Percentiles rank a stretch among this genome's conserved stretches.
Conservation (phyloP, 169 alveolate species). For the Miamiensis avidus region DNA sequence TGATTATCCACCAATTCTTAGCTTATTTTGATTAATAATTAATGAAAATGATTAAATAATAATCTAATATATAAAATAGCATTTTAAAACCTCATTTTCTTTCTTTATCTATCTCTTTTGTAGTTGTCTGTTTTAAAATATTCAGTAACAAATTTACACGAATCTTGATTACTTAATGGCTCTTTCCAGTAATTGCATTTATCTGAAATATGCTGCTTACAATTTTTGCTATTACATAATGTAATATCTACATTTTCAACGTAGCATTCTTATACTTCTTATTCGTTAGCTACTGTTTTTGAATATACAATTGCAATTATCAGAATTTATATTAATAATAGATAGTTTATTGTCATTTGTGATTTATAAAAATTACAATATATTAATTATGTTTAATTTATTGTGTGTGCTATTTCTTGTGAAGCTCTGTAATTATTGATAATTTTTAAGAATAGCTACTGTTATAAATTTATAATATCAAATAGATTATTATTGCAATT, state of each 20-base stretch:
- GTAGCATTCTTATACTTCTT: background rate
- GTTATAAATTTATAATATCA: too few relatives aligned
- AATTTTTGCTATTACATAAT: background rate
- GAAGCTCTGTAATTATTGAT: too few relatives aligned
- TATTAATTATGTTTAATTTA: too few relatives aligned
- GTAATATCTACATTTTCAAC: background rate
- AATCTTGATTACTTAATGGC: background rate
- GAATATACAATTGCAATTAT: too few relatives aligned
- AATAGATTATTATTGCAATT: too few relatives aligned
- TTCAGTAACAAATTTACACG: background rate
- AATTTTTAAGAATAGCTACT: too few relatives aligned
- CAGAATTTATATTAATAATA: too few relatives aligned
- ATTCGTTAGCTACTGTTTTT: background rate
- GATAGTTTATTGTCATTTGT: too few relatives aligned
- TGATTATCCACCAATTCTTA: background rate
- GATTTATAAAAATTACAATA: too few relatives aligned
- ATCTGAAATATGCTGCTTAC: background rate
- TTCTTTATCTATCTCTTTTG: background rate
- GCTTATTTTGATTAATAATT: background rate
- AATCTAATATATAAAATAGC: too few relatives aligned
- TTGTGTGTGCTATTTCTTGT: too few relatives aligned
- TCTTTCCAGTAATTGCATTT: background rate
- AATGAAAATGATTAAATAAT: background rate
- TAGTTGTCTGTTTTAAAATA: background rate
- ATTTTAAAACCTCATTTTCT: background rate